phyloP scores from a whole-genome alignment of 2,329 filamentous ascomycete species.

The Zymoseptoria crescenta region DNA sequence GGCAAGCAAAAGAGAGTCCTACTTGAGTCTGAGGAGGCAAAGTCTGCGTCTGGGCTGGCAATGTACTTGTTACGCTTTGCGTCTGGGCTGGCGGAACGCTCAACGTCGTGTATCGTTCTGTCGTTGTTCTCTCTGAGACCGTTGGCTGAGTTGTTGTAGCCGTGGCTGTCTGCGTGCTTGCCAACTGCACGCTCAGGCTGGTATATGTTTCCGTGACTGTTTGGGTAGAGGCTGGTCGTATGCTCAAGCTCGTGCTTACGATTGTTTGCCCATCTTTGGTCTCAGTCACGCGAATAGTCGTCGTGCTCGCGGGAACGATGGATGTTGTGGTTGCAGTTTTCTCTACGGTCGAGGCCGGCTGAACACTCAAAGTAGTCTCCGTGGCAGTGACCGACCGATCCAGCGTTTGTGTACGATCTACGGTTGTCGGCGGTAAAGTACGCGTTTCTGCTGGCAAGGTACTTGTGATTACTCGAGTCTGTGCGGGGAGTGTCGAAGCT shows the following conservation, averaged over 20 bases:
- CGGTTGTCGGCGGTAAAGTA: too few species aligned
- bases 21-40: not conserved
- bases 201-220: too few species aligned
- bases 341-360: too few species aligned
- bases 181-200: too few species aligned
- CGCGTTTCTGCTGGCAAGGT: not conserved
- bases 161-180: too few species aligned
- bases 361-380: too few species aligned
- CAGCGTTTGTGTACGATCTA: too few species aligned
- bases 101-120: not conserved
- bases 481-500: not conserved
- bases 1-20: not conserved
- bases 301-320: not conserved
- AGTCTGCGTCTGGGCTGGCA: not conserved
- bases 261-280: not conserved
- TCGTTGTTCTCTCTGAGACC: too few species aligned
- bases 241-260: not conserved
- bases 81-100: not conserved
- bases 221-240: too few species aligned
- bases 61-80: not conserved
- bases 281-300: not conserved
- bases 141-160: too few species aligned
- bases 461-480: not conserved
- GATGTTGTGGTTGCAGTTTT: too few species aligned
- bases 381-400: too few species aligned